Base-by-base conservation (phyloP, 2,329 filamentous ascomycete species). In the Allantophomopsis lycopodina region DNA sequence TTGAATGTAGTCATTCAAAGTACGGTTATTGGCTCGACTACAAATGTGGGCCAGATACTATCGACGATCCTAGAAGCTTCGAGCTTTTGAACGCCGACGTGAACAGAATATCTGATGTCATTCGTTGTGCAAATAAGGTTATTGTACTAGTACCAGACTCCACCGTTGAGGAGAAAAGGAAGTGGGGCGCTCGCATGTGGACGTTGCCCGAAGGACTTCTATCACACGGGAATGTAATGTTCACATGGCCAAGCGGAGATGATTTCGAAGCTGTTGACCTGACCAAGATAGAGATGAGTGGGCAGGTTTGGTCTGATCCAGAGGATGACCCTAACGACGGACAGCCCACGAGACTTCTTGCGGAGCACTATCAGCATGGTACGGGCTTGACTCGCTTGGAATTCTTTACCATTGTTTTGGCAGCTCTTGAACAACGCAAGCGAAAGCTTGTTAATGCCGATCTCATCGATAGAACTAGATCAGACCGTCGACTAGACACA, bases 371-470 rank as follows among this genome's bases (percentile, higher is more conserved):
- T 35, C 40, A 46, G 5, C 42, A 40, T n/a, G 32, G 44, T 13
- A 42, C 53, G 12, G 48, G 44, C 1, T 38, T 53, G 28, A 48
- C 45, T 35, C 47, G 47, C 7, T 40, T 53, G 21, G 49, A 53
- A 28, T 41, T 51, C 2, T 45, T 54, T 30, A 41, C 46, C 3
- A 42, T 42, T 5, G 48, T 46, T 7, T 40, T 53, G 7, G 46
- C 48, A 14, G 50, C 50, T 12, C 43, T 51, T 12, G 42, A 35
- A 18, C 39, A 39, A 6, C 46, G 45, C n/a, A 31, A 32, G 14
- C 32, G 12, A 12, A 31, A 31, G 14, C 37, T 32, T 2, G 28
- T 39, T 16, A 23, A 39, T n/a, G 20, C 23, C 23, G 23, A 28
- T 28, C 23, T 28, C 23, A 28, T 28, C 23, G 23, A 28, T 8